Conservation (phyloP, 257 asterid species). For the Solanum sitiens region DNA sequence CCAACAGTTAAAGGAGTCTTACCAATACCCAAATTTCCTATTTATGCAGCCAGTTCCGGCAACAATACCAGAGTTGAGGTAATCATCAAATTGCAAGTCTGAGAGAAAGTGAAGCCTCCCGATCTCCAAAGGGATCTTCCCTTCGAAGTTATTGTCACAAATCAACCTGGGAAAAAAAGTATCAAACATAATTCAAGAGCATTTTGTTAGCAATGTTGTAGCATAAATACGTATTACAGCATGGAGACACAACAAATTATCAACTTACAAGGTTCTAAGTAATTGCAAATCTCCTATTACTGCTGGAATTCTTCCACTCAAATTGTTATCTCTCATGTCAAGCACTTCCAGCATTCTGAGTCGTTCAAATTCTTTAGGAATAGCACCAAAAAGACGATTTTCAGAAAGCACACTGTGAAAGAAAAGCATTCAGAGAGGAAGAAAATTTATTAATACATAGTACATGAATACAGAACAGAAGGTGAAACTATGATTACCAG, state of each 20-base stretch:
- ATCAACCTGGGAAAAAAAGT: slow-evolving; percentile 49
- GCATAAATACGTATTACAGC: not conserved
- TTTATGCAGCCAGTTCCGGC: slow-evolving; percentile 42
- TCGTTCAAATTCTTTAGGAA: slow-evolving; percentile 60
- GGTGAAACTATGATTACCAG: not conserved
- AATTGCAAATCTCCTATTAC: slow-evolving; percentile 59
- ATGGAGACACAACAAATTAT: not conserved
- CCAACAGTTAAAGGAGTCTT: not conserved
- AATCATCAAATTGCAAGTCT: slow-evolving; percentile 49
- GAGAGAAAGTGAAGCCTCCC: slow-evolving; percentile 48
- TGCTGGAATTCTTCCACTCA: slow-evolving; percentile 66
- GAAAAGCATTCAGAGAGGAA: not conserved
- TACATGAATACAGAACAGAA: not conserved
- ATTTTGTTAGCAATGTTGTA: not conserved
- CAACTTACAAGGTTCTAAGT: slow-evolving; percentile 53
- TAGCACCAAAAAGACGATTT: slow-evolving; percentile 59
- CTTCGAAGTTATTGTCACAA: slow-evolving; percentile 57
- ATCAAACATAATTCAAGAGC: not conserved
- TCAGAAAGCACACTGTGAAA: slow-evolving; percentile 37
- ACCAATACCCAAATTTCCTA: slow-evolving; percentile 83
- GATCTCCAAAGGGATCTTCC: slow-evolving; percentile 60
- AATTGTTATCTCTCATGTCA: slow-evolving; percentile 60
- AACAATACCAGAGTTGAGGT: slow-evolving; percentile 26
- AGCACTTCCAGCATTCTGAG: slow-evolving; percentile 52
- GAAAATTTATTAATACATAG: not conserved